These are phyloP conservation scores for Starmerella lactis-condensi DNA, from an alignment of 805 yeast species.

Conservation along the genomic window DNA sequence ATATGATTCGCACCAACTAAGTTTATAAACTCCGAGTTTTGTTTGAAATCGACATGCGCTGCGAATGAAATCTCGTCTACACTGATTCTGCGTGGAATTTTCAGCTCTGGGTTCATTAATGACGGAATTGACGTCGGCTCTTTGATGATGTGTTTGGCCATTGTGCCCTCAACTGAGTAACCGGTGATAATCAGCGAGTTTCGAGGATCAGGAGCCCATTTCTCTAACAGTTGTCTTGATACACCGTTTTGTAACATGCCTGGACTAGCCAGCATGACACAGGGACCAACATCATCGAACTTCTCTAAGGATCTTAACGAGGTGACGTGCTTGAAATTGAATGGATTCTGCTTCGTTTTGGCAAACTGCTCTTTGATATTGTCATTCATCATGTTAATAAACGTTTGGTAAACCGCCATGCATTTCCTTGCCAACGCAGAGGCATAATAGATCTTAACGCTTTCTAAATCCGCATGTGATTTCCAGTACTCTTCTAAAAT, in stretches of 20 bases:
- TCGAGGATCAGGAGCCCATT: constrained; percentile 94
- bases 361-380: constrained; percentile 56
- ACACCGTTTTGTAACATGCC: constrained; percentile 97
- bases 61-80: constrained; percentile 95
- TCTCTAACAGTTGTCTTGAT: constrained; percentile 73
- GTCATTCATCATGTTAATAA: constrained; percentile 94
- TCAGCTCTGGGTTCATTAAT: constrained; percentile 54
- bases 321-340: constrained; percentile 69
- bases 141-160: constrained; percentile 75
- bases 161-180: constrained; percentile 94
- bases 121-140: constrained; percentile 89
- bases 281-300: constrained; percentile 86
- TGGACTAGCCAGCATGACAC: constrained; percentile 91
- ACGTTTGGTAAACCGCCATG: constrained; percentile 93
- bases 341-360: constrained; percentile 72
- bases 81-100: constrained; percentile 68
- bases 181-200: constrained; percentile 82
- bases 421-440: constrained; percentile 86
- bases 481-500: constrained; percentile 93
- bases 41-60: constrained; percentile 96
- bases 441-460: constrained; percentile 73
- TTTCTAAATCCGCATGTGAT: constrained; percentile 59
- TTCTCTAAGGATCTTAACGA: constrained; percentile 62
- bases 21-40: constrained; percentile 80
- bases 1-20: constrained; percentile 67